Percentiles rank a stretch among this genome's conserved stretches.
These are phyloP conservation scores for Boletales sp. DNA, from an alignment of 768 basidiomycete species.

Conservation along the genomic window DNA sequence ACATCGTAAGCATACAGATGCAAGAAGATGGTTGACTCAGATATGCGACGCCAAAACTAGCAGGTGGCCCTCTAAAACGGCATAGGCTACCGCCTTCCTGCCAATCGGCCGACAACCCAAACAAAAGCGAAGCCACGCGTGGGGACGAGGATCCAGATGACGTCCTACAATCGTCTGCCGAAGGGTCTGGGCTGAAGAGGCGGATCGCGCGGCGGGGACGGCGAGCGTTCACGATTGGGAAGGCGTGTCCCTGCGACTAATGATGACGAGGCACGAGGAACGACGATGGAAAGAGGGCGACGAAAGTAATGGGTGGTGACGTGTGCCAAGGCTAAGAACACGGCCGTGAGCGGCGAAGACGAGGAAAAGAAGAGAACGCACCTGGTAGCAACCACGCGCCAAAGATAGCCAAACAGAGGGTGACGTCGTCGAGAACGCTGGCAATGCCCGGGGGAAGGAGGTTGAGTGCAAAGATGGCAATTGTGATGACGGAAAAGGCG, in stretches of 20 bases:
- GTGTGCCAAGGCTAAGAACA: constrained; percentile 57
- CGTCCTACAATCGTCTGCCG: constrained; percentile 77
- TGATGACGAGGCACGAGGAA: constrained; percentile 49
- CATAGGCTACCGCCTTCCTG: constrained; percentile 47
- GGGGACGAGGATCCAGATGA: constrained; percentile 71
- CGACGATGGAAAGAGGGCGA: constrained; percentile 78
- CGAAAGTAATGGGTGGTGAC: constrained; percentile 82
- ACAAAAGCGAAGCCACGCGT: constrained; percentile 51
- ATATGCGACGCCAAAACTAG: constrained; percentile 1
- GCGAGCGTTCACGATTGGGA: constrained; percentile 16
- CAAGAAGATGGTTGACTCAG: background rate
- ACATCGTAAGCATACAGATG: too few relatives aligned
- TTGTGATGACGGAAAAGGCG: constrained; percentile 41
- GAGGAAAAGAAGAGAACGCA: constrained; percentile 20
- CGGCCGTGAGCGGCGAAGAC: background rate
- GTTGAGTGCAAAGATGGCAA: constrained; percentile 42
- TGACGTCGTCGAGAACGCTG: constrained; percentile 42
- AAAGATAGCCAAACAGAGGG: constrained; percentile 48
- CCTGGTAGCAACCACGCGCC: constrained; percentile 65
- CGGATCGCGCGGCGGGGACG: constrained; percentile 49
- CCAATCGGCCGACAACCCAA: constrained; percentile 55
- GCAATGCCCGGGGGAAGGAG: constrained; percentile 41
- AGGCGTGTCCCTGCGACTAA: constrained; percentile 14
- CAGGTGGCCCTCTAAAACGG: background rate
- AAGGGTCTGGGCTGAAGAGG: constrained; percentile 76